Evolutionary conservation across 2,329 filamentous ascomycete species (phyloP), one percentile per base, ranked within the genome.

Genomic region (Metarhizium humberi): DNA sequence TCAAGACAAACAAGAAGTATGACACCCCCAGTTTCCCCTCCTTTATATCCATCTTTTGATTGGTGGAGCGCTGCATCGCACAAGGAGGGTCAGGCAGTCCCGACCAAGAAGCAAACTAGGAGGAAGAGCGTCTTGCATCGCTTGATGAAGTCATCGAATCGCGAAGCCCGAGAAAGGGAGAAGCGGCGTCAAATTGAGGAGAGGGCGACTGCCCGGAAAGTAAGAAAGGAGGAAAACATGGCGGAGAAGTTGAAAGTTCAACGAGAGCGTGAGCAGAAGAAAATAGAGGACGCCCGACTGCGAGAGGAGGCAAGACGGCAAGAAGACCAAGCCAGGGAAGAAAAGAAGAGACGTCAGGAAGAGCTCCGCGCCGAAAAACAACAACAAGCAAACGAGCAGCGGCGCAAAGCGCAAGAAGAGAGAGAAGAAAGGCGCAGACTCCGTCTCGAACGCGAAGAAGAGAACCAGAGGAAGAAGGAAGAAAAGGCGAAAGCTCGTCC

Each of bases 1-100:
- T 99, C 78, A 96, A 96, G 74, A 97, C 92, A 50, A 97, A 97
- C 78, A 95, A 96, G 76, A 97, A 96, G 90, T 94, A 82, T 73
- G 78, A 72, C 55, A 52, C 56, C 57, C 58, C 61, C 58, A 46
- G 54, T 56, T 56, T 65, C 64, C 58, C 67, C 65, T 57, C 61
- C 66, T 60, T 60, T 64, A 43, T 60, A 56, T 49, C 54, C 57
- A 46, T 53, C 62, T 30, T 71, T 69, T 66, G 67, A 71, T 66
- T 70, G 69, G 69, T 70, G 61, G 63, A 51, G 46, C 54, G 56
- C 59, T 58, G 61, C 58, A 25, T 48, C 51, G 13, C 4, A 46
- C 38, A 58, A 56, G 56, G 52, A 62, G 50, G 55, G 55, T 13
- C 48, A 50, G 42, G 25, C 56, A 53, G 46, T 40, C 3, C 11